Base-by-base conservation (phyloP, 768 basidiomycete genomes). In the Lactarius akahatsu region DNA sequence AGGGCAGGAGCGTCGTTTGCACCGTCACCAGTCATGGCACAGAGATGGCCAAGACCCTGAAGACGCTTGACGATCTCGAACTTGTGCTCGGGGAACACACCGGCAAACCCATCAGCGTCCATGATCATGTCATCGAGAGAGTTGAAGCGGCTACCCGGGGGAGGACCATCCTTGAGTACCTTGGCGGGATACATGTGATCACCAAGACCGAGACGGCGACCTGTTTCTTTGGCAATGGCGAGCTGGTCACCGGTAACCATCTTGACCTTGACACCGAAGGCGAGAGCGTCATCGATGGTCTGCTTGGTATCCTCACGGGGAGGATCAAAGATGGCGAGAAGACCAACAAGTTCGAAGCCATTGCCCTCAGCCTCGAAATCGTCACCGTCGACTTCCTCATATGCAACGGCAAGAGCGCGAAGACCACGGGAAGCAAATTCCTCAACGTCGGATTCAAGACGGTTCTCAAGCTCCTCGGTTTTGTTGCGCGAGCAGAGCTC, bases 241-340 rank as follows among this genome's bases (percentile, higher is more conserved):
- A 98, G 93, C 82, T 98, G 96, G 77, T 98, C 96, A 83, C 96
- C 96, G n/a, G 96, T 98, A 68, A 98, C 96, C 96, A 98, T 98
- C 90, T 98, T 98, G 77, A 98, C 96, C 77, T 89, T 91, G 73
- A 98, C 95, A 78, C 96, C 96, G 75, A 98, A 93, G 64, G 89
- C 89, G 65, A 94, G 82, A 61, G 96, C 96, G 77, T 98, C 95
- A 74, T 98, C 96, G 75, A 98, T 98, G 23, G 96, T 98, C 80
- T 97, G 92, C 82, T 98, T 97, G 78, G 96, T 98, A 76, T 98
- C 96, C 1, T 91, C 91, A 79, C 96, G 94, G 70, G 96, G 96
- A 68, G 96, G 96, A 76, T 98, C 96, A 79, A 93, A 98, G 82
- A 98, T 98, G 73, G 96, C 88, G 63, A 98, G 88, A 32, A 98